Evolutionary conservation across 495 filamentous ascomycete genomes (phyloP), one percentile per base, ranked within the genome.

Genomic region (Aspergillus cristatus): DNA sequence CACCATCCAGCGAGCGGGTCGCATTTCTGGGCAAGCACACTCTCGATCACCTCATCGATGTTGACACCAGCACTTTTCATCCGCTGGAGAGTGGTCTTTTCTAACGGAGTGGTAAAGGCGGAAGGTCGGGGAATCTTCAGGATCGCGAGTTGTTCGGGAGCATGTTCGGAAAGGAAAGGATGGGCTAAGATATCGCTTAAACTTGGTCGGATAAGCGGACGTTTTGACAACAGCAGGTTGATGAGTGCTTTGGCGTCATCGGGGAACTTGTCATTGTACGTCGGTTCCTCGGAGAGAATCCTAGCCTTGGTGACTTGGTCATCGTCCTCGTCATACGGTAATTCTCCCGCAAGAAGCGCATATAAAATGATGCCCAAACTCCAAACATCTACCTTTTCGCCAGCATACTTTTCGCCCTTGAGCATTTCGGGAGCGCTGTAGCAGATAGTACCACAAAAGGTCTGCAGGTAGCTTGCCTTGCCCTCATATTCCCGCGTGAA

Each of bases 371-470:
- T 87, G 0, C 91, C 91, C 49, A 98, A 60, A 57, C 91, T 97
- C 91, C 91, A 98, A 5, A 97, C 86, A 55, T 98, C 91, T 38
- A 98, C 91, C 58, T 93, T 94, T 63, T 96, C 89, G 1, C 87
- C 89, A 0, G 87, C 89, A 54, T 98, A 98, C 55, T 93, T 97
- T 61, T 98, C 91, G 26, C 88, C 93, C 55, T 91, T 94, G 24
- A 98, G 72, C 91, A 98, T 97, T 55, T 98, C 91, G 2, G 91
- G 91, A 6, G 91, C 91, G 42, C 86, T 94, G 60, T 98, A 98
- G 63, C 89, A 96, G 43, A 98, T 80, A 3, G 91, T 98, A 12
- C 91, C 91, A 61, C 91, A 98, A 58, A 94, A 98, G 1, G 91
- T 98, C 57, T 97, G 91, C 36, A 98, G 62, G 50, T 97, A 91